These are phyloP conservation scores for Helotiales sp. DNA, from an alignment of 2,329 filamentous ascomycete species.

Conservation along the genomic window DNA sequence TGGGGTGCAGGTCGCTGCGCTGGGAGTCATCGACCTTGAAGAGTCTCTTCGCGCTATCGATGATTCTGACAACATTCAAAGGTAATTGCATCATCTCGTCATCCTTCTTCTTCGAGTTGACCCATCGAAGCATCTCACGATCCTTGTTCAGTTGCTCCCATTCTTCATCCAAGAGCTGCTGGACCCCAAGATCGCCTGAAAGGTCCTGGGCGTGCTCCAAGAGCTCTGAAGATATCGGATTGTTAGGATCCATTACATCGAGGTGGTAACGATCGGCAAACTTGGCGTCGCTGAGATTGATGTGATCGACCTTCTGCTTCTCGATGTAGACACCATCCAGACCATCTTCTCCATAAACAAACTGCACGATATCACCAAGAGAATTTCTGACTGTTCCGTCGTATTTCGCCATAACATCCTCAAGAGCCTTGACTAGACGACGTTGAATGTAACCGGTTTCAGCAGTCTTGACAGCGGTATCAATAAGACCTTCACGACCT, in stretches of 20 bases:
- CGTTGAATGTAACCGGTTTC: slow-evolving; percentile 99
- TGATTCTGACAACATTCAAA: slow-evolving; percentile 86
- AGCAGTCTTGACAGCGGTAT: slow-evolving; percentile 98
- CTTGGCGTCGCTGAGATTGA: slow-evolving; percentile 73
- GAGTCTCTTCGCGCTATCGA: slow-evolving; percentile 84
- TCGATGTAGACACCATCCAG: slow-evolving; percentile 93
- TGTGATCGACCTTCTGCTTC: slow-evolving; percentile 84
- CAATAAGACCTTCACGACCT: slow-evolving; percentile 98
- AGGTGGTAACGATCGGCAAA: slow-evolving; percentile 83
- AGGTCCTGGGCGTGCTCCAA: slow-evolving; percentile 88
- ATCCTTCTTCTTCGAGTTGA: slow-evolving; percentile 68
- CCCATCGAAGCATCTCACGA: slow-evolving; percentile 70
- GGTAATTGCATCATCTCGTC: slow-evolving; percentile 89
- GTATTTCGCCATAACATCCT: slow-evolving; percentile 97
- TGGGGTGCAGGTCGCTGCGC: slow-evolving; percentile 85
- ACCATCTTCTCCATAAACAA: slow-evolving; percentile 96
- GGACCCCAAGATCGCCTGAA: slow-evolving; percentile 81
- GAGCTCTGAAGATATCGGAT: slow-evolving; percentile 63
- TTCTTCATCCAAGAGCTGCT: slow-evolving; percentile 84
- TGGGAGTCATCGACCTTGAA: slow-evolving; percentile 87
- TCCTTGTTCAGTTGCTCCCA: slow-evolving; percentile 77
- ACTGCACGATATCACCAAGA: slow-evolving; percentile 92
- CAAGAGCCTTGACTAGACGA: slow-evolving; percentile 94
- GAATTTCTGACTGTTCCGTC: slow-evolving; percentile 98
- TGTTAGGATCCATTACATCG: slow-evolving; percentile 73